Percentiles rank a stretch among this genome's conserved stretches.
Conservation (phyloP, 1,284 basidiomycete species). For the Cryptococcus sp. region DNA sequence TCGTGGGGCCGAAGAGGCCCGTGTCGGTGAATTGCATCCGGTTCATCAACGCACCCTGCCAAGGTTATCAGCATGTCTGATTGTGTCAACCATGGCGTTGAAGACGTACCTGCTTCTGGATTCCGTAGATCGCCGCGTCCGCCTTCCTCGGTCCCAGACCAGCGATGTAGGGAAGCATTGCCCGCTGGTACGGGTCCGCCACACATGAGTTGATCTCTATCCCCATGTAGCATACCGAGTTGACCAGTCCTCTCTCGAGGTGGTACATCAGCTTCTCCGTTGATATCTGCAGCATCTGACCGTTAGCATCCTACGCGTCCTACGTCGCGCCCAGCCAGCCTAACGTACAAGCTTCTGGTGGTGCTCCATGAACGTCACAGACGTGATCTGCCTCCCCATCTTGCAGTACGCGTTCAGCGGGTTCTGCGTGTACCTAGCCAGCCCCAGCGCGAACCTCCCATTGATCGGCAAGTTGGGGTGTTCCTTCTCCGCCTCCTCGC, state of each 20-base stretch:
- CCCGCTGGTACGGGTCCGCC: slow-evolving; percentile 79
- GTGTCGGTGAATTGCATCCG: slow-evolving; percentile 75
- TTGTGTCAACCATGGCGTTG: background rate
- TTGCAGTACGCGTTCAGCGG: slow-evolving; percentile 92
- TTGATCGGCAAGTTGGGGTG: slow-evolving; percentile 74
- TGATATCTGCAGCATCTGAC: slow-evolving; percentile 60
- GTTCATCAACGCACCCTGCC: slow-evolving; percentile 72
- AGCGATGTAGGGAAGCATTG: slow-evolving; percentile 83
- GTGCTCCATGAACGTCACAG: slow-evolving; percentile 76
- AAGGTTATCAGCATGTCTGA: slow-evolving; percentile 6
- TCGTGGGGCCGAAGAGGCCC: slow-evolving; percentile 72
- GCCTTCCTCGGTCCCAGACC: slow-evolving; percentile 96
- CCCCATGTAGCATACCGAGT: slow-evolving; percentile 85
- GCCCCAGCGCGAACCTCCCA: slow-evolving; percentile 89
- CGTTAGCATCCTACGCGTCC: slow-evolving; percentile 10
- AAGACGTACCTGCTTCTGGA: slow-evolving; percentile 62
- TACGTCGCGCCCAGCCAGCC: background rate
- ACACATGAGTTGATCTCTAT: slow-evolving; percentile 94
- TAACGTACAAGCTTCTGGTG: slow-evolving; percentile 75
- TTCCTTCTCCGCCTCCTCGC: slow-evolving; percentile 78
- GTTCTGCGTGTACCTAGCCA: slow-evolving; percentile 90
- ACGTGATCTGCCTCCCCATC: slow-evolving; percentile 72
- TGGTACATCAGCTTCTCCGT: slow-evolving; percentile 76
- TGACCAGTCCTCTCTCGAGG: slow-evolving; percentile 84
- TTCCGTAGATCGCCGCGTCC: slow-evolving; percentile 76